A percentile compares a stretch with the other conserved stretches of the same genome.
Evolutionary conservation across 805 yeast genomes (phyloP).

Genomic region (Candida insectalens): DNA sequence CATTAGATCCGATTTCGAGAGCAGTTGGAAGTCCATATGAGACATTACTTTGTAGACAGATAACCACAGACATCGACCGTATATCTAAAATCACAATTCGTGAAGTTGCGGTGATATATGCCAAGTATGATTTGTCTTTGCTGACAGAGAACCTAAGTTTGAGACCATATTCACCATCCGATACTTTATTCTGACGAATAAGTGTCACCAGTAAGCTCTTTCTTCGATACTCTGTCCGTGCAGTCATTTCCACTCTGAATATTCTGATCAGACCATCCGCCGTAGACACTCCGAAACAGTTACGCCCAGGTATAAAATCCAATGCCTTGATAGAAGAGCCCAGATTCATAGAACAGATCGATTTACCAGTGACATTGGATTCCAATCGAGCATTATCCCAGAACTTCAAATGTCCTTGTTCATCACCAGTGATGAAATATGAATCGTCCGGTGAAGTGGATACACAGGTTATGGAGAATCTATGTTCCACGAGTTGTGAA

Average conservation of each 20-base stretch:
- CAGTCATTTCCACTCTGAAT: constrained; percentile 27
- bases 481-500: constrained; percentile 55
- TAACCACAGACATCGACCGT: constrained; percentile 36
- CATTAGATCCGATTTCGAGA: constrained; percentile 43
- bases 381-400: constrained; percentile 72
- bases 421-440: constrained; percentile 71
- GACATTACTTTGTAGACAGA: constrained; percentile 41
- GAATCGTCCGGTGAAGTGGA: constrained; percentile 51
- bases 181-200: constrained; percentile 33
- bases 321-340: constrained; percentile 41
- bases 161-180: constrained; percentile 30
- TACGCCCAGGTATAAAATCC: constrained; percentile 40
- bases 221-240: neutral
- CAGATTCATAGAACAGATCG: constrained; percentile 37
- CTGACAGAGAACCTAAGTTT: constrained; percentile 32
- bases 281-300: constrained; percentile 50
- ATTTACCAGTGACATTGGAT: constrained; percentile 44
- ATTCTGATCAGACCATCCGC: constrained; percentile 35
- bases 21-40: constrained; percentile 58
- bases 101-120: constrained; percentile 41
- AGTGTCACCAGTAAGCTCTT: constrained; percentile 10
- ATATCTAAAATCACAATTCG: constrained; percentile 48
- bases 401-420: constrained; percentile 57
- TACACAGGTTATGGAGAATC: constrained; percentile 45
- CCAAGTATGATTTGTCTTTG: constrained; percentile 31